A percentile compares a stretch with the other conserved stretches of the same genome.
Evolutionary conservation across 192 early-diverging fungal genomes (phyloP).

Genomic region (Phlyctochytrium bullatum): DNA sequence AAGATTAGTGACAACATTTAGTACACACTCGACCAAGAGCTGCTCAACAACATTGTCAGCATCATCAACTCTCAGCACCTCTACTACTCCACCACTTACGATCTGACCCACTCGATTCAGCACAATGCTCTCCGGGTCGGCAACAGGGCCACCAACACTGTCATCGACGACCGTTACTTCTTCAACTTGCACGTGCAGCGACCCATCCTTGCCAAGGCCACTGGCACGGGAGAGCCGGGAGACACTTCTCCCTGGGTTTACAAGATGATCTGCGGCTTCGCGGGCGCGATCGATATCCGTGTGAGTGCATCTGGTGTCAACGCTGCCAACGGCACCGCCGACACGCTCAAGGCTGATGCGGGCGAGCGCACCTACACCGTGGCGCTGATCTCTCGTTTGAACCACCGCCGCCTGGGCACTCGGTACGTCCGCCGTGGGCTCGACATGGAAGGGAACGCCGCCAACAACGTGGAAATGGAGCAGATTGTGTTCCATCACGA

Average conservation of each 20-base stretch:
- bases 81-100: slow-evolving; percentile 52
- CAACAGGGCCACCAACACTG: slow-evolving; percentile 22
- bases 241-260: slow-evolving; percentile 40
- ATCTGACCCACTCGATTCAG: slow-evolving; percentile 57
- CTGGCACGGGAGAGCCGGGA: slow-evolving; percentile 7
- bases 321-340: not conserved
- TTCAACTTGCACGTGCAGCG: slow-evolving; percentile 44
- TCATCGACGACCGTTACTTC: slow-evolving; percentile 55
- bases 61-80: slow-evolving; percentile 47
- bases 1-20: slow-evolving; percentile 17
- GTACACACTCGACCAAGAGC: slow-evolving; percentile 40
- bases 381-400: slow-evolving; percentile 46
- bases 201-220: slow-evolving; percentile 26
- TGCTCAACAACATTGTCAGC: slow-evolving; percentile 32
- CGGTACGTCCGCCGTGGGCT: slow-evolving; percentile 55
- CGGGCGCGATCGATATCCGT: slow-evolving; percentile 43
- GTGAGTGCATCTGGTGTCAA: not conserved
- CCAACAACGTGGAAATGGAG: slow-evolving; percentile 62
- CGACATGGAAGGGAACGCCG: slow-evolving; percentile 50
- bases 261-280: slow-evolving; percentile 48
- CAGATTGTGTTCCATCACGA: slow-evolving; percentile 57
- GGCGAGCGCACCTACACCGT: slow-evolving; percentile 35
- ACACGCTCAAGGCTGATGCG: not conserved
- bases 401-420: slow-evolving; percentile 44
- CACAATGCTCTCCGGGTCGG: slow-evolving; percentile 38